Base-by-base conservation (phyloP, 106 monocot species). In the Xerophyta viscosa region DNA sequence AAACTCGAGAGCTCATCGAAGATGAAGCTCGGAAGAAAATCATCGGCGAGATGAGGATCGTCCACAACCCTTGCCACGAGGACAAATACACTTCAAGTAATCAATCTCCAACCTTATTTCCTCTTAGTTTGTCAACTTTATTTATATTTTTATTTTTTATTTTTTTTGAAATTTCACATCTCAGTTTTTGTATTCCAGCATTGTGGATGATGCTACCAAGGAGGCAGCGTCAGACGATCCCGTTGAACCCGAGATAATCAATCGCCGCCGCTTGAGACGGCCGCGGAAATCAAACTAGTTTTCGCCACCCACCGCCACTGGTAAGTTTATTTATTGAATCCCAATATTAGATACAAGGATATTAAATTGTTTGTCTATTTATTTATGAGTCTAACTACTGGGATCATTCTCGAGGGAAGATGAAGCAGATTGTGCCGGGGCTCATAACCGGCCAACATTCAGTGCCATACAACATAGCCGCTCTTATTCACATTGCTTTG, bases 301-400 rank as follows among this genome's bases (percentile, higher is more conserved):
- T 85, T 98, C 66, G 89, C 96, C 27, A 98, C 96, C 24, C 96
- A 98, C 57, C 96, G 79, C 31, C 96, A 98, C 81, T 79, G 96
- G 96, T 98, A 33, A 11, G n/a, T n/a, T n/a, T n/a, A n/a, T n/a
- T n/a, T n/a, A n/a, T n/a, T n/a, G n/a, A n/a, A n/a, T n/a, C n/a
- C n/a, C n/a, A n/a, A n/a, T n/a, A n/a, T n/a, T n/a, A n/a, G n/a
- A n/a, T n/a, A n/a, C n/a, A n/a, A n/a, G n/a, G n/a, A n/a, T n/a
- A n/a, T n/a, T n/a, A n/a, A n/a, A n/a, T n/a, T n/a, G n/a, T n/a
- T n/a, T n/a, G n/a, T n/a, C n/a, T n/a, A n/a, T n/a, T n/a, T n/a
- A n/a, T n/a, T n/a, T n/a, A 24, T 50, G n/a, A 22, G 45, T 49
- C 51, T 20, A 45, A 0, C 31, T 54, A 30, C 31, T 89, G 96